Evolutionary conservation across 2,329 filamentous ascomycete species (phyloP).

Genomic region (Exophiala xenobiotica): DNA sequence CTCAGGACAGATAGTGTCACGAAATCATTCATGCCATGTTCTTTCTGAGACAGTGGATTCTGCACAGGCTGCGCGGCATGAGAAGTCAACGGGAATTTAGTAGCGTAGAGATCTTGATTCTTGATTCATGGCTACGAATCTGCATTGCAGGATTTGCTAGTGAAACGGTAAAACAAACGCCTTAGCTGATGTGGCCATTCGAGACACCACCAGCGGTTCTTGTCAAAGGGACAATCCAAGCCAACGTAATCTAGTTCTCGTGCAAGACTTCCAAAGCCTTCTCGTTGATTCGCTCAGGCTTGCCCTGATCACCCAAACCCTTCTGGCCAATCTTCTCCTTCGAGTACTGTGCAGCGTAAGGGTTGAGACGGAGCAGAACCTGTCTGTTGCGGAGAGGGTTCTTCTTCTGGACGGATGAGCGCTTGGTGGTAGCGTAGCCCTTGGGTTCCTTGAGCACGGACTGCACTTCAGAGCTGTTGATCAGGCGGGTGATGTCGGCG

Average conservation of each 20-base stretch:
- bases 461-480: constrained; percentile 99
- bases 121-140: background rate
- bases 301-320: constrained; percentile 58
- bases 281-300: constrained; percentile 58
- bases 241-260: constrained; percentile 47
- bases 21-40: no score
- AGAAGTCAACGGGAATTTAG: no score
- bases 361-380: constrained; percentile 97
- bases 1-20: no score
- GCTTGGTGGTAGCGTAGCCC: constrained; percentile 87
- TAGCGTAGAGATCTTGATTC: background rate
- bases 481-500: constrained; percentile 93
- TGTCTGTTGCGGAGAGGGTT: constrained; percentile 99
- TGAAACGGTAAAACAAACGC: constrained; percentile 1
- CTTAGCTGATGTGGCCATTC: no score
- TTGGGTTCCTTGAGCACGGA: constrained; percentile 88
- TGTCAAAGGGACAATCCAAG: background rate
- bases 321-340: constrained; percentile 79
- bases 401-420: constrained; percentile 95
- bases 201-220: no score
- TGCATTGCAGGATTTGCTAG: background rate
- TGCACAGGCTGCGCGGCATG: no score
- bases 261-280: constrained; percentile 54
- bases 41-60: no score
- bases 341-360: constrained; percentile 87